A percentile compares a stretch with the other conserved stretches of the same genome.
phyloP scores from a whole-genome alignment of 2,329 filamentous ascomycete genomes.

The Fusarium bactridioides region DNA sequence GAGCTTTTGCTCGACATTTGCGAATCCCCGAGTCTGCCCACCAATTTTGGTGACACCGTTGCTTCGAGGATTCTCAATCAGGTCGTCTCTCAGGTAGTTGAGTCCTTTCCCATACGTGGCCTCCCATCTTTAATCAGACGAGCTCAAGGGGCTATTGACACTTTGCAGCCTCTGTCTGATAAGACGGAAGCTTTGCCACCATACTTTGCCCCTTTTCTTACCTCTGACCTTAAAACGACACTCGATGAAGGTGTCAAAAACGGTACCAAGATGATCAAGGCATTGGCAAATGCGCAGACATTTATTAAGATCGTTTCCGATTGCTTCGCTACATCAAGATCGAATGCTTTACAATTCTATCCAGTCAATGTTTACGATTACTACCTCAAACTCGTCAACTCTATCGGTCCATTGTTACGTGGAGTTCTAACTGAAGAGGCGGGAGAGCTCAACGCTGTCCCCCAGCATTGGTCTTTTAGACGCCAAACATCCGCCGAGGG shows the following conservation, averaged over 20 bases:
- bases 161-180: conserved; percentile 70
- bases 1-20: conserved; percentile 86
- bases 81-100: conserved; percentile 80
- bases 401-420: conserved; percentile 79
- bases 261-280: conserved; percentile 82
- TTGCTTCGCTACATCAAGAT: conserved; percentile 75
- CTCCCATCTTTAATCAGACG: conserved; percentile 83
- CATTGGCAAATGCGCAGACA: conserved; percentile 78
- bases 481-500: conserved; percentile 43
- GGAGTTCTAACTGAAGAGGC: conserved; percentile 88
- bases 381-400: conserved; percentile 76
- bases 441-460: conserved; percentile 75
- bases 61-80: conserved; percentile 75
- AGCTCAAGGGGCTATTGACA: conserved; percentile 73
- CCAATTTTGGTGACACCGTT: conserved; percentile 63
- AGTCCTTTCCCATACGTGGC: conserved; percentile 80
- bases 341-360: conserved; percentile 71
- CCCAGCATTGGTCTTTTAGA: conserved; percentile 67
- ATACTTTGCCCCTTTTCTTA: conserved; percentile 76
- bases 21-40: conserved; percentile 80
- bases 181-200: conserved; percentile 59
- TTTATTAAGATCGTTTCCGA: conserved; percentile 78
- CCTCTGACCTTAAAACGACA: conserved; percentile 48
- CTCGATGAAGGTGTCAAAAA: conserved; percentile 54
- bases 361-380: conserved; percentile 86